Base-by-base conservation (phyloP, 176 grass and related monocot species). In the Triticum timopheevii region DNA sequence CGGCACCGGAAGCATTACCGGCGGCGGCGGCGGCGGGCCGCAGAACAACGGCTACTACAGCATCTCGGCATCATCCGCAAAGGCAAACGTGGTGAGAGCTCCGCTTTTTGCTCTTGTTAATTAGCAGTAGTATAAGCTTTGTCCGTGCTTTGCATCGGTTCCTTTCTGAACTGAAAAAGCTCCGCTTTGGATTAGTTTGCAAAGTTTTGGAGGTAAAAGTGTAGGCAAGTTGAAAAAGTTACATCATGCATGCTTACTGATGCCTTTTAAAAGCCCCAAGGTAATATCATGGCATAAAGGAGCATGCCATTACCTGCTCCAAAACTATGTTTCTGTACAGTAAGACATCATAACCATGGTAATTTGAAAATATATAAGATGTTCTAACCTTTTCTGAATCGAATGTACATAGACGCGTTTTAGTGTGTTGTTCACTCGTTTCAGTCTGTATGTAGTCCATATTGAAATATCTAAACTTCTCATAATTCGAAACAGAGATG, bases 21-120 rank as follows among this genome's bases (percentile, higher is more conserved):
- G 34, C 47, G 59, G 70, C 27, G 59, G 70, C 27, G 63, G 54
- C 25, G 49, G 44, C 13, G 4, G 80, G 24, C 39, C 72, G 2
- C 71, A 78, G 1, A 69, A 76, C 52, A 84, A 73, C 54, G 84
- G 88, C n/a, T 95, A 89, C 78, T 91, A 93, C 79, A 91, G 93
- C 86, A 91, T 95, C 30, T 91, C 91, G 31, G 80, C 66, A 20
- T 87, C 83, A 47, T 50, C 49, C 0, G 23, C 68, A 76, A 83
- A 47, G 81, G 22, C 80, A 3, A 85, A 30, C 63, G 1, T 30
- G 65, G 87, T 89, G 42, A 89, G 81, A 0, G 49, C 56, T 36
- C 65, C 65, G 24, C 73, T 22, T 16, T 68, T 34, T 7, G 54
- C n/a, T 87, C 27, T 73, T 65, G 33, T 10, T 34, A 68, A 59